Conservation (phyloP, 192 early-diverging fungal species). For the Spizellomyces sp. region DNA sequence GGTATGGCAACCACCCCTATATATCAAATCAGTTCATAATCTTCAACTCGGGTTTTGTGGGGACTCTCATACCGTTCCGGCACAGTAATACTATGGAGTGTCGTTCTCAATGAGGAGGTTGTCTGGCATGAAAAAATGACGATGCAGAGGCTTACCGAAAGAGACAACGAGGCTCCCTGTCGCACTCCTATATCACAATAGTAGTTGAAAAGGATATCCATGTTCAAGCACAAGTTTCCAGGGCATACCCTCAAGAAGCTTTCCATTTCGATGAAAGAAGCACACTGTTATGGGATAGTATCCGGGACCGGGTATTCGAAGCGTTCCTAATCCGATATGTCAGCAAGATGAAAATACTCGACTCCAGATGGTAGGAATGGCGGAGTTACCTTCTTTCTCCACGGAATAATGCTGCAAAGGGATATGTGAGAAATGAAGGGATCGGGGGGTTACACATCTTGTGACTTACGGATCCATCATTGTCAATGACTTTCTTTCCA, state of each 20-base stretch:
- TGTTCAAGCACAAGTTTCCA: background rate
- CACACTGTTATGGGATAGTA: conserved; percentile 26
- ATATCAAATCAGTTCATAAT: background rate
- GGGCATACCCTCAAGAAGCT: conserved; percentile 27
- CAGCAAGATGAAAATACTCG: background rate
- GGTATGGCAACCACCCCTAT: conserved; percentile 15
- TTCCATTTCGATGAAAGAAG: conserved; percentile 30
- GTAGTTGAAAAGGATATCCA: too few species aligned
- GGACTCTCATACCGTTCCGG: conserved; percentile 3
- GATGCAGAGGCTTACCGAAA: background rate
- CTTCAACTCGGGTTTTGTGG: background rate
- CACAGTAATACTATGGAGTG: conserved; percentile 7
- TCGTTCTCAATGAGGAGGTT: background rate
- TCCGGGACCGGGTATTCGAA: conserved; percentile 21
- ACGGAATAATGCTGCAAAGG: conserved; percentile 16
- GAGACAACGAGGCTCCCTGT: background rate
- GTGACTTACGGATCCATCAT: conserved; percentile 24
- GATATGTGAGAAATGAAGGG: too few species aligned
- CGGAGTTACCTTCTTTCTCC: conserved; percentile 26
- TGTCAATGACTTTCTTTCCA: conserved; percentile 28
- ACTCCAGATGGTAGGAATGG: too few species aligned
- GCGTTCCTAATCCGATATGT: background rate
- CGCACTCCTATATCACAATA: background rate
- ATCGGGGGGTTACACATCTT: background rate
- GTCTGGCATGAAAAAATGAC: background rate